Conservation (phyloP, 495 filamentous ascomycete species). For the Annulohypoxylon stygium region DNA sequence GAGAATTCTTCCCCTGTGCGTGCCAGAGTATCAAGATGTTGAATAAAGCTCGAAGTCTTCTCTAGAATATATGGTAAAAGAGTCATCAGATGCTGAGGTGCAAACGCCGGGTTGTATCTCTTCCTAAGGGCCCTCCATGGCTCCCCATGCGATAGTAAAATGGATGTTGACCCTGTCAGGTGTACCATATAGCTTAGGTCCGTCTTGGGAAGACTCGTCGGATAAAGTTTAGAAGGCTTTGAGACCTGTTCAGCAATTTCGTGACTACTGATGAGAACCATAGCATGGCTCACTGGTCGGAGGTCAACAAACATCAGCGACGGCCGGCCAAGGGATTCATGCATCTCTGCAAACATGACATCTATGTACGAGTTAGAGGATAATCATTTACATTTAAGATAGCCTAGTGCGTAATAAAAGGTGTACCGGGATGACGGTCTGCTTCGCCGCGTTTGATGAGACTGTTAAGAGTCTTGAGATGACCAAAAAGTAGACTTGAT, state of each 20-base stretch:
- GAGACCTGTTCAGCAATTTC: conserved; percentile 53
- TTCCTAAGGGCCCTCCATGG: conserved; percentile 52
- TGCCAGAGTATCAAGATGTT: conserved; percentile 28
- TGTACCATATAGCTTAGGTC: conserved; percentile 31
- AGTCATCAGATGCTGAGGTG: conserved; percentile 47
- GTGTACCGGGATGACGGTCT: conserved; percentile 47
- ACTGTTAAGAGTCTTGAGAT: conserved; percentile 48
- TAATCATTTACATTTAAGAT: neutral
- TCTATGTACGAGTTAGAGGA: conserved; percentile 39
- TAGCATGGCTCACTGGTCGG: conserved; percentile 39
- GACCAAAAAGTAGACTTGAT: conserved; percentile 51
- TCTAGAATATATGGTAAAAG: conserved; percentile 51
- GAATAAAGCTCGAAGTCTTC: conserved; percentile 42
- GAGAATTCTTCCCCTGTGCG: conserved; percentile 37
- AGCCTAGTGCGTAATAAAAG: neutral
- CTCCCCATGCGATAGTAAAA: conserved; percentile 46
- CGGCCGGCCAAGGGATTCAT: conserved; percentile 13
- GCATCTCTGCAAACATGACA: conserved; percentile 32
- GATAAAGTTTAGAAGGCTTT: conserved; percentile 4
- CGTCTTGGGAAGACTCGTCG: conserved; percentile 7
- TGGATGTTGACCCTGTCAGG: conserved; percentile 49
- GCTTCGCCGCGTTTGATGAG: conserved; percentile 26
- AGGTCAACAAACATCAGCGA: conserved; percentile 25
- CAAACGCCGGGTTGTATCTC: conserved; percentile 51
- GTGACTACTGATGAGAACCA: conserved; percentile 55